Base-by-base conservation (phyloP, 1,284 basidiomycete genomes). In the Moesziomyces aphidis region DNA sequence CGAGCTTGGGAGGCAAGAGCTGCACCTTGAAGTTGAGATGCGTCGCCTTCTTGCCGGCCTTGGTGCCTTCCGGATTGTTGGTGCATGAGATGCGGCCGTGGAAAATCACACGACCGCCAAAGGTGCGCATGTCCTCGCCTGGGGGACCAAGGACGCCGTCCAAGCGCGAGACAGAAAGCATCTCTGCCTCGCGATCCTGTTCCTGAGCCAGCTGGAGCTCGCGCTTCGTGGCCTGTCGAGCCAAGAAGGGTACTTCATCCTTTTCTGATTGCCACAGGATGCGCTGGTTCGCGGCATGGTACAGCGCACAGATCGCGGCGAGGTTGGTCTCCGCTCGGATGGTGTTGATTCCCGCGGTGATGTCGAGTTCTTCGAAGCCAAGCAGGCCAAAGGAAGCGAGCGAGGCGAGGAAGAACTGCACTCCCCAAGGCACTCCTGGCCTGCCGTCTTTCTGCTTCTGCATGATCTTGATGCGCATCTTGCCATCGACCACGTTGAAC, bases 61-160 rank as follows among this genome's bases (percentile, higher is more conserved):
- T 4, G 50, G 19, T 11, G 8, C 19, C 2, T 51, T 43, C n/a
- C 54, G 61, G 19, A 13, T 56, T 42, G 39, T 53, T 51, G 22
- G 3, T n/a, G 47, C 53, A 52, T 2, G 34, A n/a, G 34, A 66
- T 59, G 15, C 59, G 48, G 15, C 67, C 72, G 23, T 70, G 59
- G n/a, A 74, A 74, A 22, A 57, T 26, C 1, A 74, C 67, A 4
- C 56, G 59, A 10, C 72, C 72, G 26, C 72, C 72, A 34, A 48
- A 74, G 2, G 47, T 42, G 31, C 53, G 47, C 55, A 62, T 63
- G 36, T 70, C 63, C 22, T 66, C 67, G n/a, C 53, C 64, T 3
- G 59, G 59, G 10, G 63, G 70, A 4, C 70, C 70, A 10, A 62
- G 48, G 44, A 74, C 54, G 26, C 72, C 72, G 39, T 62, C 58